Percentiles rank a stretch among this genome's conserved stretches.
Evolutionary conservation across 2,329 filamentous ascomycete genomes (phyloP).

Genomic region (Esteya vermicola): DNA sequence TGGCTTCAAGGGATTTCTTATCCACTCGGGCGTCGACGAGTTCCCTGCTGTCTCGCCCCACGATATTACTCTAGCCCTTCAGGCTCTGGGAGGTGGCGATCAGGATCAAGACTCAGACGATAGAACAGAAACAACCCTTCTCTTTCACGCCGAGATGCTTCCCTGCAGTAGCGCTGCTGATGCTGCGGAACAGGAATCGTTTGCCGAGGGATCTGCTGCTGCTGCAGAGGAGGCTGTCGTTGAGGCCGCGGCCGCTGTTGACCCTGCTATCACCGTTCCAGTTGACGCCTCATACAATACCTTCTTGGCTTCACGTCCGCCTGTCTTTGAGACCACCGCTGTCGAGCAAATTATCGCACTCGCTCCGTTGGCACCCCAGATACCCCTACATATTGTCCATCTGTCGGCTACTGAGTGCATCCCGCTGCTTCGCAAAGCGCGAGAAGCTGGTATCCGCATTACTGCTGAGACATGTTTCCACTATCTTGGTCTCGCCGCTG

Average conservation of each 20-base stretch:
- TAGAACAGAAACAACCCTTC: slow-evolving; percentile 85
- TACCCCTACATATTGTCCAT: slow-evolving; percentile 88
- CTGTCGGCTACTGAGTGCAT: slow-evolving; percentile 82
- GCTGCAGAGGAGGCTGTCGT: slow-evolving; percentile 45
- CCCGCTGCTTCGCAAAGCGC: slow-evolving; percentile 61
- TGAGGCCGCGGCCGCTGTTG: no score
- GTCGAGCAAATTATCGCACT: slow-evolving; percentile 75
- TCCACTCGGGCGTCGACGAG: slow-evolving; percentile 92
- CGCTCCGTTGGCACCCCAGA: slow-evolving; percentile 62
- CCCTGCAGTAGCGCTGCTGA: slow-evolving; percentile 31
- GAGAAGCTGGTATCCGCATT: slow-evolving; percentile 62
- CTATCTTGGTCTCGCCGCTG: slow-evolving; percentile 73
- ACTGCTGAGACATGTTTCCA: slow-evolving; percentile 95
- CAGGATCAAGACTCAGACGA: no score
- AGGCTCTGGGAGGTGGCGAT: slow-evolving; percentile 64
- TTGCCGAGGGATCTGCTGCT: slow-evolving; percentile 49
- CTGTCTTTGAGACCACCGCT: slow-evolving; percentile 81
- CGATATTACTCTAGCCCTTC: slow-evolving; percentile 69
- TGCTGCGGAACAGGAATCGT: slow-evolving; percentile 22
- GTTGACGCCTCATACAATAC: slow-evolving; percentile 72
- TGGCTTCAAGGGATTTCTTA: slow-evolving; percentile 95
- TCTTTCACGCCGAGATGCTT: slow-evolving; percentile 99
- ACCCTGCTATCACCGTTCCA: no score
- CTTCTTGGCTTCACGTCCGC: slow-evolving; percentile 81
- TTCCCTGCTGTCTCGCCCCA: slow-evolving; percentile 77